A percentile compares a stretch with the other conserved stretches of the same genome.
Conservation (phyloP, 129 eudicot species). For the Pulicaria dysenterica region DNA sequence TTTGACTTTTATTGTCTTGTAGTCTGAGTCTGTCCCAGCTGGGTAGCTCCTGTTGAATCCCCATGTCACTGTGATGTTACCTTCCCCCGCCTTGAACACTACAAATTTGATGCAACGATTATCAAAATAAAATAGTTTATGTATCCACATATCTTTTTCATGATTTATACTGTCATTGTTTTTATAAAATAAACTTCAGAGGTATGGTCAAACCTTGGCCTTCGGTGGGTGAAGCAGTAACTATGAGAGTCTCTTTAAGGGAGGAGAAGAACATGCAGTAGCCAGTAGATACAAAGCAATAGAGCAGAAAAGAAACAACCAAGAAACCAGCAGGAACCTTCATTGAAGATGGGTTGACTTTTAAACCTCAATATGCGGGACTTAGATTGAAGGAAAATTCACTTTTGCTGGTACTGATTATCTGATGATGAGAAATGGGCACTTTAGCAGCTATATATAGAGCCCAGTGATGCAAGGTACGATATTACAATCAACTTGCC, state of each 20-base stretch:
- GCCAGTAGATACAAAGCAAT: slow-evolving; percentile 36
- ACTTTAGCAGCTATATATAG: slow-evolving; percentile 30
- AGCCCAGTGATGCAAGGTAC: slow-evolving; percentile 26
- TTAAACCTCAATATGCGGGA: slow-evolving; percentile 16
- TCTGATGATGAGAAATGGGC: slow-evolving; percentile 22
- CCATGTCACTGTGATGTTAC: slow-evolving; percentile 57
- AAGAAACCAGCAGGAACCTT: slow-evolving; percentile 34
- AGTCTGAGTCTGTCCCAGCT: slow-evolving; percentile 45
- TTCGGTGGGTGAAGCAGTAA: slow-evolving; percentile 41
- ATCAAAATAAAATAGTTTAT: neutral
- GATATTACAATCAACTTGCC: slow-evolving; percentile 16
- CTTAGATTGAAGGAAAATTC: neutral
- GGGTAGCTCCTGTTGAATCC: slow-evolving; percentile 39
- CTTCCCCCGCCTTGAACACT: slow-evolving; percentile 49
- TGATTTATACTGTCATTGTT: neutral
- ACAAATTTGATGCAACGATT: slow-evolving; percentile 28
- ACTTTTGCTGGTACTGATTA: slow-evolving; percentile 16
- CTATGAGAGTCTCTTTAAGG: slow-evolving; percentile 42
- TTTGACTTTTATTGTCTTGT: slow-evolving; percentile 59
- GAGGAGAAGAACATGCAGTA: slow-evolving; percentile 47
- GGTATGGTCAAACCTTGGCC: slow-evolving; percentile 45
- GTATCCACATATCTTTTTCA: neutral
- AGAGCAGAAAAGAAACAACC: slow-evolving; percentile 34
- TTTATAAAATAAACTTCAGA: neutral
- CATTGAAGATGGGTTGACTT: slow-evolving; percentile 39